A percentile compares a stretch with the other conserved stretches of the same genome.
Conservation (phyloP, 805 yeast genomes). For the Candida insectalens region DNA sequence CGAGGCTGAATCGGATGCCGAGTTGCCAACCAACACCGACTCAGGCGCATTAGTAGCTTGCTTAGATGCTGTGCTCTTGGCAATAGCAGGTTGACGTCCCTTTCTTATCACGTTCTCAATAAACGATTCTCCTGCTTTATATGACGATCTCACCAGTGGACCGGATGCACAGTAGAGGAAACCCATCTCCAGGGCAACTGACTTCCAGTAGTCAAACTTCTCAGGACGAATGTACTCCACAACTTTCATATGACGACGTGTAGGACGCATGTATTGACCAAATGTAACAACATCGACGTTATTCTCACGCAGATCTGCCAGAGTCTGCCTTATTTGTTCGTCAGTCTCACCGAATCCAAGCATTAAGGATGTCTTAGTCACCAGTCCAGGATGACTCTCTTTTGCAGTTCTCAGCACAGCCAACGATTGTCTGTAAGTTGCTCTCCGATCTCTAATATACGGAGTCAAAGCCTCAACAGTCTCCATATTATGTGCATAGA, state of each 20-base stretch:
- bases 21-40: too few species aligned
- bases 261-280: constrained; percentile 99
- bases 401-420: constrained; percentile 76
- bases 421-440: constrained; percentile 85
- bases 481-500: constrained; percentile 93
- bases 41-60: too few species aligned
- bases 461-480: constrained; percentile 95
- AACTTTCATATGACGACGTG: constrained; percentile 97
- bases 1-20: not conserved
- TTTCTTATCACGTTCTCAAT: constrained; percentile 87
- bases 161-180: constrained; percentile 96
- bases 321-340: constrained; percentile 70
- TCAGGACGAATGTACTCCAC: constrained; percentile 92
- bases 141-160: constrained; percentile 91
- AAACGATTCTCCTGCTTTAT: constrained; percentile 97
- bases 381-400: constrained; percentile 55
- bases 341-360: constrained; percentile 95
- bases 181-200: constrained; percentile 78
- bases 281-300: constrained; percentile 92
- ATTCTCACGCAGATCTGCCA: constrained; percentile 65
- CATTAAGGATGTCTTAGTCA: constrained; percentile 94
- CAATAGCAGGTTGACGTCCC: too few species aligned
- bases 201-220: constrained; percentile 89
- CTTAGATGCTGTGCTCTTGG: too few species aligned
- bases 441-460: constrained; percentile 91